A percentile compares a stretch with the other conserved stretches of the same genome.
Evolutionary conservation across 2,329 filamentous ascomycete species (phyloP).

Genomic region (Aschersonia sp.): DNA sequence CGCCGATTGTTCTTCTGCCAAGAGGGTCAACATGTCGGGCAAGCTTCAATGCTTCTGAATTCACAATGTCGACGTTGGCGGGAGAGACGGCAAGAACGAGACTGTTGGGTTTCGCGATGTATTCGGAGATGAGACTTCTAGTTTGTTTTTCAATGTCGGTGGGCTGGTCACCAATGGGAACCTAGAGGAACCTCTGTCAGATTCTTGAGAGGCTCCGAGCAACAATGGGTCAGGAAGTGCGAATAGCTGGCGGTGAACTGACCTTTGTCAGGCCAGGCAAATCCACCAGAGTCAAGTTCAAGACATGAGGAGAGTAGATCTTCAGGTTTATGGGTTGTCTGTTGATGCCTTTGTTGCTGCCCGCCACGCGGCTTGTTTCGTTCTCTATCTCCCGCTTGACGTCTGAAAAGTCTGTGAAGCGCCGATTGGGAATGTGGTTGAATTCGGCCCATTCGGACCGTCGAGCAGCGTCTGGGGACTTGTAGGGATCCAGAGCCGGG

Average conservation of each 20-base stretch:
- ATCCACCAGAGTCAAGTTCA: slow-evolving; percentile 93
- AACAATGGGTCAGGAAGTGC: slow-evolving; percentile 5
- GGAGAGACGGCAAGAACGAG: slow-evolving; percentile 94
- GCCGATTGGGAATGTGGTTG: slow-evolving; percentile 79
- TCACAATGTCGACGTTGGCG: slow-evolving; percentile 95
- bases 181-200: slow-evolving; percentile 29
- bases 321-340: slow-evolving; percentile 95
- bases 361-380: slow-evolving; percentile 81
- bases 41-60: slow-evolving; percentile 93
- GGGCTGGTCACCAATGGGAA: slow-evolving; percentile 94
- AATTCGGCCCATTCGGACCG: slow-evolving; percentile 83
- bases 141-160: slow-evolving; percentile 98
- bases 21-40: slow-evolving; percentile 93
- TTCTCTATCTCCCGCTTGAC: slow-evolving; percentile 96
- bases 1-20: slow-evolving; percentile 87
- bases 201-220: background rate
- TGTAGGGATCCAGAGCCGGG: slow-evolving; percentile 56
- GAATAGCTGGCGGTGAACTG: slow-evolving; percentile 8
- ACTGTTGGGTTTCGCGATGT: slow-evolving; percentile 97
- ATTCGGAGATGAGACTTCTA: slow-evolving; percentile 88
- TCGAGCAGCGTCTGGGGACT: slow-evolving; percentile 55
- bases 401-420: slow-evolving; percentile 80
- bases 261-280: slow-evolving; percentile 91
- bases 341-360: slow-evolving; percentile 97
- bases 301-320: slow-evolving; percentile 91